Evolutionary conservation across 2,329 filamentous ascomycete species (phyloP).

Genomic region (Aspergillus aculeatinus): DNA sequence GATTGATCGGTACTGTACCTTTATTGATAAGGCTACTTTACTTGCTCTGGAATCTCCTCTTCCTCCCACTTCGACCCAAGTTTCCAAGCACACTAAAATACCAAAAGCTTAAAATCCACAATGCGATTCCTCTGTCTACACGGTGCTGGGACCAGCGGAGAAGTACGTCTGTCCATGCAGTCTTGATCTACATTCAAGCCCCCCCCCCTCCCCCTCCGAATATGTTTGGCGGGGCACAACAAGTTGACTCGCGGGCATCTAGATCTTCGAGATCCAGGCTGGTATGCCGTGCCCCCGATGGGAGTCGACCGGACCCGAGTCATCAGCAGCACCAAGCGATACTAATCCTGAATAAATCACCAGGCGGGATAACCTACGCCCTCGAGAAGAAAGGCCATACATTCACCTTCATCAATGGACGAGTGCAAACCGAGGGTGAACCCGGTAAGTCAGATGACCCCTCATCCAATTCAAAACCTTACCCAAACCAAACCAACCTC

Average conservation of each 20-base stretch:
- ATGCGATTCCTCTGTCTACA: constrained; percentile 38
- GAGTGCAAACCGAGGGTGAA: constrained; percentile 24
- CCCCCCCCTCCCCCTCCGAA: neutral
- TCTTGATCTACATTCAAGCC: neutral
- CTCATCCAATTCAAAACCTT: neutral
- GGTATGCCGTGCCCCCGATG: constrained; percentile 15
- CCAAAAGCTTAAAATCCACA: neutral
- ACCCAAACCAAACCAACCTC: neutral
- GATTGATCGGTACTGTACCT: neutral
- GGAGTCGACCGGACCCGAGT: neutral
- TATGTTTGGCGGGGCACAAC: neutral
- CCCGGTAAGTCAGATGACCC: constrained; percentile 21
- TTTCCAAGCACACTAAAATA: neutral
- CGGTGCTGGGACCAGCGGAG: constrained; percentile 31
- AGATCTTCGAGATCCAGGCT: constrained; percentile 38
- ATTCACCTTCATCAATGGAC: constrained; percentile 32
- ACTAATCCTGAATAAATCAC: constrained; percentile 13
- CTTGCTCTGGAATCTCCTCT: neutral
- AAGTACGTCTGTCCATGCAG: constrained; percentile 22
- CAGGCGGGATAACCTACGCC: constrained; percentile 29
- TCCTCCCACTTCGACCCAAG: neutral
- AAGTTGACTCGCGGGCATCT: neutral
- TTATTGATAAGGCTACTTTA: neutral
- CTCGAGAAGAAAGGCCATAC: constrained; percentile 29
- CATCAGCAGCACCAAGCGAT: neutral